Percentiles rank a stretch among this genome's conserved stretches.
These are phyloP conservation scores for Metschnikowia chrysomelidarum DNA, from an alignment of 805 yeast genomes.

Conservation along the genomic window DNA sequence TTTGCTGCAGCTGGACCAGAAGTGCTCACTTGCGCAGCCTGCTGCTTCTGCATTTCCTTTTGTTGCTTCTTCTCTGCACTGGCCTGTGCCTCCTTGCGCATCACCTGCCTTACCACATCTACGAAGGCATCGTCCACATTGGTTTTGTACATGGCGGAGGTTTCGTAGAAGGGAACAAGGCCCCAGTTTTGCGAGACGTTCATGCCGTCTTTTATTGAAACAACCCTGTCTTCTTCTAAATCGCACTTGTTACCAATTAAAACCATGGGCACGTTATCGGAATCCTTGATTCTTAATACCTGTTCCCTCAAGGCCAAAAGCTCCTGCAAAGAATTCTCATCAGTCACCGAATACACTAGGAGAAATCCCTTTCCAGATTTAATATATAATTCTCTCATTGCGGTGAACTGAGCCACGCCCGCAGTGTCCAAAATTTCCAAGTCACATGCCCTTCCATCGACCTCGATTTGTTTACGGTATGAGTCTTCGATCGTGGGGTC, in stretches of 20 bases:
- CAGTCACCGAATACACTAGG: constrained; percentile 58
- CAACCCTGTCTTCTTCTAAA: constrained; percentile 67
- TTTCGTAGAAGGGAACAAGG: constrained; percentile 85
- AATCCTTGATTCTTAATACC: constrained; percentile 78
- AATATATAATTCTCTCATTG: constrained; percentile 87
- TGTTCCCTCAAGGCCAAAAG: constrained; percentile 77
- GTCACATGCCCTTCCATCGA: constrained; percentile 84
- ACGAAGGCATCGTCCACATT: constrained; percentile 89
- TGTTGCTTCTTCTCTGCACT: constrained; percentile 46
- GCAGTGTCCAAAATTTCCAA: constrained; percentile 69
- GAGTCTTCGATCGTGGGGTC: constrained; percentile 98
- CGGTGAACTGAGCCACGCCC: constrained; percentile 84
- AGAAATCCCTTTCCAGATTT: constrained; percentile 80
- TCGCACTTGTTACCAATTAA: constrained; percentile 92
- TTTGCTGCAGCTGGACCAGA: constrained; percentile 5
- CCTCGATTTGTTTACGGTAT: constrained; percentile 81
- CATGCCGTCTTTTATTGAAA: constrained; percentile 79
- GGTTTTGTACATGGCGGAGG: constrained; percentile 87
- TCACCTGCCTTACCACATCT: constrained; percentile 86
- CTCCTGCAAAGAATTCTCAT: constrained; percentile 68
- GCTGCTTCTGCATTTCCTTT: constrained; percentile 40
- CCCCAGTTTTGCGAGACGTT: constrained; percentile 85
- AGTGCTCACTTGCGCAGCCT: constrained; percentile 20
- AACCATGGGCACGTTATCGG: constrained; percentile 79
- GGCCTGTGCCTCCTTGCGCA: constrained; percentile 61